Evolutionary conservation across 2,329 filamentous ascomycete genomes (phyloP), one percentile per base, ranked within the genome.

Genomic region (Diplodia corticola): DNA sequence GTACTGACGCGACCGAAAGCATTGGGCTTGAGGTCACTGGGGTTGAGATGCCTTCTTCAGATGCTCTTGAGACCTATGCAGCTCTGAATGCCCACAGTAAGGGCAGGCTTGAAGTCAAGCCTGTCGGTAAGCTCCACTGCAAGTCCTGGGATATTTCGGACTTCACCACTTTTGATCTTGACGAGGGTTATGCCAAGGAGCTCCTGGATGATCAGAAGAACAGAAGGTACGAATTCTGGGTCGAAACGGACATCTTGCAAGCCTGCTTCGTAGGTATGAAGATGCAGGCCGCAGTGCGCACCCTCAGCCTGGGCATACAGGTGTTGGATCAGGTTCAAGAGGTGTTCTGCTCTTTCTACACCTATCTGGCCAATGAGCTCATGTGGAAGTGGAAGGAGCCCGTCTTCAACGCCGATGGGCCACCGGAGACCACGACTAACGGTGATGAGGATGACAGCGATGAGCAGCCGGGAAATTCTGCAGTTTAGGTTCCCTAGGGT

Each of bases 201-300:
- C 20, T 57, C 10, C 79, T 81, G 61, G 69, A 81, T 55, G 77
- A 71, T 28, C 70, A 48, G 70, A 69, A 40, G 69, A 69, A 46
- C 6, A 60, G 59, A 69, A 48, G 70, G 53, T 78, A 80, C 68
- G 74, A 75, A 13, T 89, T 96, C 69, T 86, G 90, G 72, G 73
- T 97, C 3, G 93, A 97, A 68, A 84, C 87, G 28, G 76, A 83
- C 4, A 75, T 86, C 2, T 77, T 90, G 20, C 68, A 80, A 30
- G 80, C 85, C 65, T 86, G 90, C 72, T 84, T 85, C 67, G 76
- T 83, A 0, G 91, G 92, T 0, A 77, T 83, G 77, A 83, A 81
- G 73, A 73, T 83, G 55, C 72, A 78, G 40, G 80, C 73, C 10
- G 12, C 35, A 22, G 20, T 61, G 20, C 53, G 50, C 33, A 30